Percentiles rank a stretch among this genome's conserved stretches.
Conservation (phyloP, 805 yeast genomes). For the Saturnispora mendoncae region DNA sequence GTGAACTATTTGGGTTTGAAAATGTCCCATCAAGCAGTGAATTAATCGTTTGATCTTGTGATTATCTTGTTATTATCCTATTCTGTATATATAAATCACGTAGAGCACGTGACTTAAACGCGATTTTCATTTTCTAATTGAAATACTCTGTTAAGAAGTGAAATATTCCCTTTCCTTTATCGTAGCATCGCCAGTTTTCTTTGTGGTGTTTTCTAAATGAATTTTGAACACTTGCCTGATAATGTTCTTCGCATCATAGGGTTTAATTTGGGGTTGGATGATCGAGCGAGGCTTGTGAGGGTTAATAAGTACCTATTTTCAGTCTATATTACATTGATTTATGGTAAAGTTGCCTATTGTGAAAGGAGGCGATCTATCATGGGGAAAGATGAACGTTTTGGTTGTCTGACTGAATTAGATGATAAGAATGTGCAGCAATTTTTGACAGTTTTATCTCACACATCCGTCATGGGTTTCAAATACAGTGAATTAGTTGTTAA, state of each 20-base stretch:
- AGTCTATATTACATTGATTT: conserved; percentile 13
- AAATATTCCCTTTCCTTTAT: too few species aligned
- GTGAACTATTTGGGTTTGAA: conserved; percentile 37
- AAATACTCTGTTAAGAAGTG: neutral
- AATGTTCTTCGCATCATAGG: conserved; percentile 10
- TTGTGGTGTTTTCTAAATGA: too few species aligned
- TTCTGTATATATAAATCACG: too few species aligned
- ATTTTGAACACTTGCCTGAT: conserved; percentile 12
- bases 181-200: too few species aligned
- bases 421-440: conserved; percentile 12
- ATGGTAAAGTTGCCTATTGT: conserved; percentile 11
- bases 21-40: conserved; percentile 24
- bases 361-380: neutral
- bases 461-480: conserved; percentile 18
- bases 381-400: conserved; percentile 12
- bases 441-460: conserved; percentile 14
- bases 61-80: neutral
- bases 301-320: conserved; percentile 7
- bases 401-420: conserved; percentile 5
- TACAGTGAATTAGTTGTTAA: conserved; percentile 22
- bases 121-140: neutral
- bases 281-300: conserved; percentile 8
- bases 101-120: conserved; percentile 1
- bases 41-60: conserved; percentile 14
- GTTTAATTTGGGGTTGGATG: conserved; percentile 5